phyloP scores from a whole-genome alignment of 164 flowering plant species.

The Sedum album region DNA sequence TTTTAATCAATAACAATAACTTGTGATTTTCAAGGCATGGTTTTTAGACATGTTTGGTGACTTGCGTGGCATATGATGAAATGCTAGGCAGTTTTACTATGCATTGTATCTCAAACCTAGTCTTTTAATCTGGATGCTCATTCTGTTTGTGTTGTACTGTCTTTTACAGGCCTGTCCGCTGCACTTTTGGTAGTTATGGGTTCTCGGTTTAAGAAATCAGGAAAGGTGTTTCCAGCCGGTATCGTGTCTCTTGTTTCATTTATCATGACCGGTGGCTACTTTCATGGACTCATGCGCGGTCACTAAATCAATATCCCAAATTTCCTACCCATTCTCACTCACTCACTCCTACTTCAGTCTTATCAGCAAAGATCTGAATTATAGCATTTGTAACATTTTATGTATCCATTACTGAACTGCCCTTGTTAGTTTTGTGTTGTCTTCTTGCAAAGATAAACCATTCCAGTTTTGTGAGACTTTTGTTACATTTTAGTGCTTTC shows the following conservation, averaged over 20 bases:
- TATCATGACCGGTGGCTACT: slow-evolving; percentile 81
- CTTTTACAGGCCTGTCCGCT: slow-evolving; percentile 49
- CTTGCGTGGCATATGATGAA: not conserved
- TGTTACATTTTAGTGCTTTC: too few species aligned
- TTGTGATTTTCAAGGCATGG: not conserved
- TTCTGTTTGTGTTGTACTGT: not conserved
- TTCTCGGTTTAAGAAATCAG: slow-evolving; percentile 66
- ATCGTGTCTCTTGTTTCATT: slow-evolving; percentile 76
- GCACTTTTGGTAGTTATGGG: slow-evolving; percentile 81
- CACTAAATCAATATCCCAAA: slow-evolving; percentile 16
- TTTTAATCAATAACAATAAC: too few species aligned
- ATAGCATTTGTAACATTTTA: not conserved
- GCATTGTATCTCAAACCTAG: not conserved
- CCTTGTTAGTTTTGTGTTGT: not conserved
- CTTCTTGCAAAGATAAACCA: not conserved
- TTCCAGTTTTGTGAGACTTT: too few species aligned
- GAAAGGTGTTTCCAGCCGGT: slow-evolving; percentile 90
- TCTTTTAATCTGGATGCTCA: not conserved
- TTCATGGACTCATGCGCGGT: slow-evolving; percentile 78
- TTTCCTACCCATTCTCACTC: not conserved
- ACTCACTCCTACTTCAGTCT: not conserved
- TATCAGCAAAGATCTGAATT: not conserved
- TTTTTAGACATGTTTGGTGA: not conserved
- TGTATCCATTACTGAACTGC: not conserved
- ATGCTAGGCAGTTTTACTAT: not conserved